Evolutionary conservation across 2,329 filamentous ascomycete species (phyloP).

Genomic region (Fusarium sarcochroum): DNA sequence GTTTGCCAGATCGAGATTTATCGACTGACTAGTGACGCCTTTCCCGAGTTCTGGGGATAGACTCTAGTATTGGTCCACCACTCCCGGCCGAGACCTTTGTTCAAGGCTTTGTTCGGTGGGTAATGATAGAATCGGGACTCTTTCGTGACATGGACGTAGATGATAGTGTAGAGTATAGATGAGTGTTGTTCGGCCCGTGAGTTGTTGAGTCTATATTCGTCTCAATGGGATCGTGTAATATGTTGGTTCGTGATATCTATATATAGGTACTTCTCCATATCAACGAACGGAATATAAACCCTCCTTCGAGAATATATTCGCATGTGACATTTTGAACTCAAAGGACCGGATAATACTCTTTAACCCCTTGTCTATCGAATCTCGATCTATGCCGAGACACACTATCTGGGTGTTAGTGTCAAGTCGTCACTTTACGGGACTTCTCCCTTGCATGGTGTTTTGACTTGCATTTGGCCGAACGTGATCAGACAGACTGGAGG

Average conservation of each 20-base stretch:
- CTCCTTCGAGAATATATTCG: background rate
- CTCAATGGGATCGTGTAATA: background rate
- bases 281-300: background rate
- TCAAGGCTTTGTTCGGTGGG: background rate
- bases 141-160: background rate
- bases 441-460: slow-evolving; percentile 25
- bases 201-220: background rate
- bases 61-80: background rate
- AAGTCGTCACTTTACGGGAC: background rate
- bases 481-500: background rate
- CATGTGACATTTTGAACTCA: background rate
- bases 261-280: background rate
- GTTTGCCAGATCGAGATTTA: slow-evolving; percentile 9
- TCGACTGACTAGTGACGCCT: slow-evolving; percentile 8
- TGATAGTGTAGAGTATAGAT: background rate
- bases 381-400: background rate
- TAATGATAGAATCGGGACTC: background rate
- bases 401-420: background rate
- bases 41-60: slow-evolving; percentile 16
- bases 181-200: background rate
- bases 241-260: background rate
- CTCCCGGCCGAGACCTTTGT: slow-evolving; percentile 7
- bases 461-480: background rate
- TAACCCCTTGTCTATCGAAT: background rate
- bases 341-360: background rate